Conservation (phyloP, 495 filamentous ascomycete species). For the Xylaria bambusicola region DNA sequence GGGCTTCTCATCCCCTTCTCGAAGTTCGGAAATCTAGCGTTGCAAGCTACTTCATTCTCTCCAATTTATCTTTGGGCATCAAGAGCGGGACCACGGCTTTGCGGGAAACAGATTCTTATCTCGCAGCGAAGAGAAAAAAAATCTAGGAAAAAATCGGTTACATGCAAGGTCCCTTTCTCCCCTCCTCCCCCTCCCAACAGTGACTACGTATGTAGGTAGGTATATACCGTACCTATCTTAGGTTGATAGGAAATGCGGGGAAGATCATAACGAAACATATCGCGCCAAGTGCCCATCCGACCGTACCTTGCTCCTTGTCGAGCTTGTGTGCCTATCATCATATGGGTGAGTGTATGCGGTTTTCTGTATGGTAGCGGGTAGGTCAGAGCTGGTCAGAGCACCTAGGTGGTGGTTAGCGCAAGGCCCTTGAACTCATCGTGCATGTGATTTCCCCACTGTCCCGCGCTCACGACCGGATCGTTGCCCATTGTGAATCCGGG, state of each 20-base stretch:
- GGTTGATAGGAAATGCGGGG: too few relatives aligned
- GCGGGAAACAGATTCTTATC: not conserved
- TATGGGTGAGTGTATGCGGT: too few relatives aligned
- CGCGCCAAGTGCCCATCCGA: not conserved
- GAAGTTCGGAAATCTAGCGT: not conserved
- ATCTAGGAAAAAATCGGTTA: too few relatives aligned
- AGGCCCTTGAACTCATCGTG: constrained; percentile 5
- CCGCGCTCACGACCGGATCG: not conserved
- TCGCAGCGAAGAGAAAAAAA: not conserved
- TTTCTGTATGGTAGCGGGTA: too few relatives aligned
- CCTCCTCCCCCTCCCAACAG: too few relatives aligned
- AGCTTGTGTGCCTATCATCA: too few relatives aligned
- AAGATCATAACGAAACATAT: not conserved
- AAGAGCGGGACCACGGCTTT: not conserved
- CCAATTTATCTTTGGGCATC: not conserved
- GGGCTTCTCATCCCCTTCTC: not conserved
- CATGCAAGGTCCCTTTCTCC: too few relatives aligned
- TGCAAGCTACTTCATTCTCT: too few relatives aligned
- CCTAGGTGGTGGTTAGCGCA: too few relatives aligned
- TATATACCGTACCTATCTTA: too few relatives aligned
- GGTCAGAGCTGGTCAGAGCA: too few relatives aligned
- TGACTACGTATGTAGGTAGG: too few relatives aligned
- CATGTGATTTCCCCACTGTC: constrained; percentile 2
- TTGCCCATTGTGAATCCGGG: not conserved
- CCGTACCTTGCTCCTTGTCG: not conserved